phyloP scores from a whole-genome alignment of 139 green algal genomes.

The Auxenochlorella pyrenoidosa region DNA sequence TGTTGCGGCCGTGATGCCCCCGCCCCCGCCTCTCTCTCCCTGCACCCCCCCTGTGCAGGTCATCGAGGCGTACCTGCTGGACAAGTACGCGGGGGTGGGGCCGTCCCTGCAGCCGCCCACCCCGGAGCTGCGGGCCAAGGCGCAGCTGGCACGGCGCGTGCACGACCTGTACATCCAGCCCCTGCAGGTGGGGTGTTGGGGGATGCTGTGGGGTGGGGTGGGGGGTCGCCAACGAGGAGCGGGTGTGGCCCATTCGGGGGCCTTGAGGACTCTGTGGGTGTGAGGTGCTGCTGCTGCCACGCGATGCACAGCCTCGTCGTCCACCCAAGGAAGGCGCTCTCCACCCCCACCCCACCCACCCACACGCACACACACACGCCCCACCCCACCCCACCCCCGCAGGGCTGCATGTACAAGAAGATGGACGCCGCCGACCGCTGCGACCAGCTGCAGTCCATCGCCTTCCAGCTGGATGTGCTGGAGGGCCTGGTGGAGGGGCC shows the following conservation, averaged over 20 bases:
- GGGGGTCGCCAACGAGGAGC: no score
- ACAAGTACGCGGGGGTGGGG: constrained; percentile 61
- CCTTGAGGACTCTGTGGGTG: no score
- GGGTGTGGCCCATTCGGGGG: no score
- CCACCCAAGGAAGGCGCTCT: no score
- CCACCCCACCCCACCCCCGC: neutral
- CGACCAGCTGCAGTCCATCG: constrained; percentile 60
- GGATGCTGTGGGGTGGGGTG: no score
- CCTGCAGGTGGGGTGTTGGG: constrained; percentile 52
- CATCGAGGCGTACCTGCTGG: constrained; percentile 79
- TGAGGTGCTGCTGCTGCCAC: no score
- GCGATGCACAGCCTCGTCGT: no score
- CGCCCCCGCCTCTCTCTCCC: neutral
- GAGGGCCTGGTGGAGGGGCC: constrained; percentile 67
- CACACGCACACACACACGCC: neutral
- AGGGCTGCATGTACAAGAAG: constrained; percentile 69
- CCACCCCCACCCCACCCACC: no score
- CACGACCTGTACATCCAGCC: constrained; percentile 80
- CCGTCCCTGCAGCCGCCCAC: constrained; percentile 61
- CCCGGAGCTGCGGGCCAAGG: constrained; percentile 56
- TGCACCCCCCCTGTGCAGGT: constrained; percentile 49
- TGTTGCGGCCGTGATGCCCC: no score
- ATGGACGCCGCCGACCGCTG: constrained; percentile 67
- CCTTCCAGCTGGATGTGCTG: constrained; percentile 73
- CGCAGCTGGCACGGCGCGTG: constrained; percentile 59